These are phyloP conservation scores for Pseudognaphalium luteoalbum DNA, from an alignment of 129 eudicot species.

Conservation along the genomic window DNA sequence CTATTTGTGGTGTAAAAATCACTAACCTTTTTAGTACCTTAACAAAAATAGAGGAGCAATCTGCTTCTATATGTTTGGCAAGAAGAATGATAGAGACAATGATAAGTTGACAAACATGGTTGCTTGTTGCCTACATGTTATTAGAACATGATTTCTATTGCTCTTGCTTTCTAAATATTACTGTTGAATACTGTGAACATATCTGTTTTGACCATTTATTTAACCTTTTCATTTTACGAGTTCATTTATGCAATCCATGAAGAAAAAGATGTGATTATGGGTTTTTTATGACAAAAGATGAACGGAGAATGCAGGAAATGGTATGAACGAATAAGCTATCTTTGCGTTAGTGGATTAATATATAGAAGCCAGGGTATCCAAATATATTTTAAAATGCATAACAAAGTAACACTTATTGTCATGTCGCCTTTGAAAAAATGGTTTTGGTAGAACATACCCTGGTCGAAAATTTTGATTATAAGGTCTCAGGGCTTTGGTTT, in stretches of 20 bases:
- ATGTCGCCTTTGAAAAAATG: not conserved
- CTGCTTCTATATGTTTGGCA: not conserved
- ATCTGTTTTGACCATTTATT: conserved; percentile 8
- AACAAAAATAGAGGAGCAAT: not conserved
- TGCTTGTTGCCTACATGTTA: not conserved
- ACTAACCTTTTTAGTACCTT: too few species aligned
- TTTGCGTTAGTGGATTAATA: not conserved
- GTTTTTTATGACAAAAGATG: conserved; percentile 10
- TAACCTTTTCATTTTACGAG: conserved; percentile 11
- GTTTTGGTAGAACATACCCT: not conserved
- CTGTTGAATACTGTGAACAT: conserved; percentile 2
- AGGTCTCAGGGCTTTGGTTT: conserved; percentile 30
- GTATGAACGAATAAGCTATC: not conserved
- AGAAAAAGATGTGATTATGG: conserved; percentile 18
- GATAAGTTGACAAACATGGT: not conserved
- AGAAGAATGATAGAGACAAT: not conserved
- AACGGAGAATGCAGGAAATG: not conserved
- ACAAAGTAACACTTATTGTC: not conserved
- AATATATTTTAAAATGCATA: not conserved
- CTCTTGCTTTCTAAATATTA: not conserved
- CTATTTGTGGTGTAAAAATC: too few species aligned
- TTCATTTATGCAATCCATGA: conserved; percentile 5
- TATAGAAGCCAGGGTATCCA: not conserved
- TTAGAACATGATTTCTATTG: not conserved
- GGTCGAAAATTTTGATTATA: conserved; percentile 3